phyloP scores from a whole-genome alignment of 257 asterid species.

The Penstemon eatonii region DNA sequence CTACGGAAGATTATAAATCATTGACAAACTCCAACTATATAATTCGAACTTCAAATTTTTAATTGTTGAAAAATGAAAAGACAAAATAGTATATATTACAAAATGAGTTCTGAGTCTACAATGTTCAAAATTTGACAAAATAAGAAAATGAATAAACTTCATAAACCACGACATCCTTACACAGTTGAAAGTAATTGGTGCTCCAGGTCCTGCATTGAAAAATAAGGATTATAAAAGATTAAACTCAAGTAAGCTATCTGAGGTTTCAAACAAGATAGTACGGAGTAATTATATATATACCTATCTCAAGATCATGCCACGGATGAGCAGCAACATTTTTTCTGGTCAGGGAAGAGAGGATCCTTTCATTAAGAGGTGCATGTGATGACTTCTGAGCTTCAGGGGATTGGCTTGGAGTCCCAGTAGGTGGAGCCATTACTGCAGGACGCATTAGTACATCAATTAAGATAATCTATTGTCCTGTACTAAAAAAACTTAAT shows the following conservation, averaged over 20 bases:
- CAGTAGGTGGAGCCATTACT: slow-evolving; percentile 66
- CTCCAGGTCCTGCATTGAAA: slow-evolving; percentile 78
- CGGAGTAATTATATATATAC: slow-evolving; percentile 38
- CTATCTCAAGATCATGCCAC: slow-evolving; percentile 99
- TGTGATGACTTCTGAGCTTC: slow-evolving; percentile 38
- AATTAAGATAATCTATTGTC: slow-evolving; percentile 14
- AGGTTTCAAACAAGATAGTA: slow-evolving; percentile 10
- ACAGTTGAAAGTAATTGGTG: slow-evolving; percentile 79
- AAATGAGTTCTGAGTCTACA: slow-evolving; percentile 2
- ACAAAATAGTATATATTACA: neutral
- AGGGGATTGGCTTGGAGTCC: slow-evolving; percentile 36
- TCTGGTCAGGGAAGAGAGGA: slow-evolving; percentile 77
- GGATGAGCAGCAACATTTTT: slow-evolving; percentile 95
- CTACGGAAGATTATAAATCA: neutral
- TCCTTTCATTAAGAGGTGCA: slow-evolving; percentile 85
- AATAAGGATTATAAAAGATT: slow-evolving; percentile 12
- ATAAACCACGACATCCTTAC: slow-evolving; percentile 47
- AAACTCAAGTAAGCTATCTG: slow-evolving; percentile 10
- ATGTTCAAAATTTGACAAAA: slow-evolving; percentile 13
- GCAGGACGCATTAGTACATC: slow-evolving; percentile 29
- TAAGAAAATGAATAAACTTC: slow-evolving; percentile 20
- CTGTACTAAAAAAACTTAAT: neutral
- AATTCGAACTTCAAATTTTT: neutral
- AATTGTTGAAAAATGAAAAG: slow-evolving; percentile 9
- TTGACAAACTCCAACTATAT: slow-evolving; percentile 1